phyloP scores from a whole-genome alignment of 148 eudicot genomes.

The Bassia scoparia region DNA sequence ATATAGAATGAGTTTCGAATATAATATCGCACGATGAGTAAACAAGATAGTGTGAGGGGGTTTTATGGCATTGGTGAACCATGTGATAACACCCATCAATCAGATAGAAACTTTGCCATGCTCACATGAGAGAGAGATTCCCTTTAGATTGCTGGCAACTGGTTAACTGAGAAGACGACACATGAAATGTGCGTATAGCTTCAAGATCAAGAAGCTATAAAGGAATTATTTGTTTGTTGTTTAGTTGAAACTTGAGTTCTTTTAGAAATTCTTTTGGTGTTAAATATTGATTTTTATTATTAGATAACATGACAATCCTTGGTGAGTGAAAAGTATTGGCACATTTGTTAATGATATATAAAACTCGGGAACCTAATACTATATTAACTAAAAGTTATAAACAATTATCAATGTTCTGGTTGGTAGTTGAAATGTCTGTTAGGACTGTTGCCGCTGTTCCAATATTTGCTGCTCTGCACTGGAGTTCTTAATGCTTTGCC shows the following conservation, averaged over 20 bases:
- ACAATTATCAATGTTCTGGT: conserved; percentile 32
- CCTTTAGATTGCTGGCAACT: conserved; percentile 21
- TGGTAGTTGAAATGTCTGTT: conserved; percentile 48
- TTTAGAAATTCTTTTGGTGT: conserved; percentile 12
- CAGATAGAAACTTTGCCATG: conserved; percentile 26
- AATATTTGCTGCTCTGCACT: conserved; percentile 27
- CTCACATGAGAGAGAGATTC: conserved; percentile 42
- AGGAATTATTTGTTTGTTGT: conserved; percentile 38
- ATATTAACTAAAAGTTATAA: conserved; percentile 15
- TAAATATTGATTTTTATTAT: conserved; percentile 13
- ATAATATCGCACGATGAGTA: conserved; percentile 18
- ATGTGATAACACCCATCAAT: conserved; percentile 27
- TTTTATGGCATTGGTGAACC: conserved; percentile 23
- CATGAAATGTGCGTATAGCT: conserved; percentile 32
- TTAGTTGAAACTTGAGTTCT: conserved; percentile 31
- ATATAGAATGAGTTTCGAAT: conserved; percentile 16
- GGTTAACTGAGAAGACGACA: conserved; percentile 31
- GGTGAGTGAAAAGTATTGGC: conserved; percentile 24
- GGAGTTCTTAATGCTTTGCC: conserved; percentile 30
- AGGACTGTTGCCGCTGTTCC: conserved; percentile 29
- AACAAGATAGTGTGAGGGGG: conserved; percentile 16
- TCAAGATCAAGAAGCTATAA: conserved; percentile 29
- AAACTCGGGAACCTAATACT: conserved; percentile 8
- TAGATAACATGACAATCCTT: conserved; percentile 24
- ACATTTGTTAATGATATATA: conserved; percentile 17